Base-by-base conservation (phyloP, 208 protist species). In the Crithidia sp. region DNA sequence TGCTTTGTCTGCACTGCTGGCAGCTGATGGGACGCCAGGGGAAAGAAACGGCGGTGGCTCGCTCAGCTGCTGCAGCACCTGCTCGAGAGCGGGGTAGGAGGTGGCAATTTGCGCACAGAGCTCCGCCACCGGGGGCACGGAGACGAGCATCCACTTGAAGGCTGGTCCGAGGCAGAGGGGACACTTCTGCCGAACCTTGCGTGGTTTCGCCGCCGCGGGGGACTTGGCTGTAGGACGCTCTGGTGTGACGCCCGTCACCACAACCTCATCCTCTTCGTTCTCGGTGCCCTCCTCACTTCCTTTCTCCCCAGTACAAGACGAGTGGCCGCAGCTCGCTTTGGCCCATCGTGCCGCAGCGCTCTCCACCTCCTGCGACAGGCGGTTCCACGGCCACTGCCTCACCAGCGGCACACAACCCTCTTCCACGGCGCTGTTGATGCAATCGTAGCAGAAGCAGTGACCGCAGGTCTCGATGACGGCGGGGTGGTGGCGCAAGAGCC, bases 381-480 rank as follows among this genome's bases (percentile, higher is more conserved):
- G 71, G 43, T 39, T 67, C 78, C 74, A 85, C 44, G 83, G 77
- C 83, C 81, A 83, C 58, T 74, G 71, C 14, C 44, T 45, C 56
- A n/a, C 41, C 52, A 88, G 57, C 10, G 74, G 70, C 53, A 56
- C 61, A 53, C 74, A 88, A 0, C 91, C 89, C 4, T 88, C 65
- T 77, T 94, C 91, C 6, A 94, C 68, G 6, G 66, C 88, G 12
- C 14, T 36, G 69, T 93, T 87, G 56, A 96, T 89, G 74, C 91
- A 96, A 41, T 77, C 55, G 37, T 84, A 77, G 64, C 91, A 96
- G 79, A 94, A 96, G 39, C 60, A 78, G 71, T 96, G 91, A 0
- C 91, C 91, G 56, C 91, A 96, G 10, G 84, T 87, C 45, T 90
- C 81, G 43, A 93, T 71, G 28, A 74, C 81, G 28, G 78, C 76